These are phyloP conservation scores for Exophiala oligosperma DNA, from an alignment of 2,329 filamentous ascomycete species.

Conservation along the genomic window DNA sequence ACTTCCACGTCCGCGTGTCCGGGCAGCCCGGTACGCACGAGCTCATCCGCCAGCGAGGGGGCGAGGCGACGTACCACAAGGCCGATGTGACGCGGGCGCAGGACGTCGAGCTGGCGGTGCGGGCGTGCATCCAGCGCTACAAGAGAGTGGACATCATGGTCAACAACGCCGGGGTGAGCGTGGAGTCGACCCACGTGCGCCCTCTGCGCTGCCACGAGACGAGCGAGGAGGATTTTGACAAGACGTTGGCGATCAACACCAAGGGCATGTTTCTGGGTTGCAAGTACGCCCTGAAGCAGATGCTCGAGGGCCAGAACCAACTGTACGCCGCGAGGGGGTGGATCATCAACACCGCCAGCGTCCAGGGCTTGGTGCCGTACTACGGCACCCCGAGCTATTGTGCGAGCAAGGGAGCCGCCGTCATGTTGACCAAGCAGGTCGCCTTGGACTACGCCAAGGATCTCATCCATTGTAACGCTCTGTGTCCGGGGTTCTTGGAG, in stretches of 20 bases:
- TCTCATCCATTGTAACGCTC: conserved; percentile 43
- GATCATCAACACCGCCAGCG: conserved; percentile 46
- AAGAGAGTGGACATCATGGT: conserved; percentile 78
- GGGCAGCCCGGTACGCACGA: conserved; percentile 25
- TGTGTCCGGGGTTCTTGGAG: conserved; percentile 43
- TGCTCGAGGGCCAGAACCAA: conserved; percentile 23
- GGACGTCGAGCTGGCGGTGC: conserved; percentile 21
- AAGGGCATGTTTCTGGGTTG: conserved; percentile 94
- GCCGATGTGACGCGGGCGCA: conserved; percentile 20
- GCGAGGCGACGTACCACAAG: conserved; percentile 20
- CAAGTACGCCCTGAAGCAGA: conserved; percentile 73
- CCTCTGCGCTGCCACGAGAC: conserved; percentile 24
- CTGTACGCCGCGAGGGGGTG: conserved; percentile 16
- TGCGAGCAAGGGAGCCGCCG: conserved; percentile 49
- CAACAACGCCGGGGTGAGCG: conserved; percentile 85
- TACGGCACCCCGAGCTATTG: conserved; percentile 38
- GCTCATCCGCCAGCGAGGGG: conserved; percentile 19
- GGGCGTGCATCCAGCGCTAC: conserved; percentile 22
- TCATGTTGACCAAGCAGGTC: conserved; percentile 48
- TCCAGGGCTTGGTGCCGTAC: conserved; percentile 21
- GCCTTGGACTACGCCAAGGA: conserved; percentile 46
- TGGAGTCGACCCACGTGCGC: conserved; percentile 19
- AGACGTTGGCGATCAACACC: conserved; percentile 90
- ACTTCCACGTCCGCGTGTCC: conserved; percentile 12
- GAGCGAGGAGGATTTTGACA: conserved; percentile 81